Evolutionary conservation across 192 early-diverging fungal species (phyloP).

Genomic region (Podila verticillata): DNA sequence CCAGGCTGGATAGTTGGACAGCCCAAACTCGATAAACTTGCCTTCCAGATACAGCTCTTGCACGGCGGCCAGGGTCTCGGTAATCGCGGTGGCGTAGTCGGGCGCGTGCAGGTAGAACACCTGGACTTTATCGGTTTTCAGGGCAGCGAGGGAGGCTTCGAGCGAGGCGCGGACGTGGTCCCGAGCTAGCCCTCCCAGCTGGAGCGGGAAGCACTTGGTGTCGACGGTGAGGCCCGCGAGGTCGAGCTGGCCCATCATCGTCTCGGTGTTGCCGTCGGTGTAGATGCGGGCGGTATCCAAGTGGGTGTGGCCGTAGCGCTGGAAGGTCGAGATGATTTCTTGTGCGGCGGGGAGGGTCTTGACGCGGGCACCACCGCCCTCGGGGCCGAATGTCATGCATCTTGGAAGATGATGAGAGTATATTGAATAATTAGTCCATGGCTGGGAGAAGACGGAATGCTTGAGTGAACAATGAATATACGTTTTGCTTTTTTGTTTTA

Average conservation of each 20-base stretch:
- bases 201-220: slow-evolving; percentile 33
- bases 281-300: slow-evolving; percentile 59
- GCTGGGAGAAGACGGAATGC: neutral
- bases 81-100: slow-evolving; percentile 65
- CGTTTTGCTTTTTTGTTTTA: neutral
- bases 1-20: slow-evolving; percentile 52
- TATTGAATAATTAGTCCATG: neutral
- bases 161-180: slow-evolving; percentile 43
- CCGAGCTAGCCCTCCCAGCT: slow-evolving; percentile 50
- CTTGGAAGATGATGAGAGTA: neutral
- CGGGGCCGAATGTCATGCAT: slow-evolving; percentile 48
- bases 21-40: slow-evolving; percentile 55
- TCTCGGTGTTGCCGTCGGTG: slow-evolving; percentile 64
- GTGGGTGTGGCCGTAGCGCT: slow-evolving; percentile 17
- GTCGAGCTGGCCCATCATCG: slow-evolving; percentile 41
- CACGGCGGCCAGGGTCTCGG: slow-evolving; percentile 63
- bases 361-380: slow-evolving; percentile 43
- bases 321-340: slow-evolving; percentile 27
- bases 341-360: slow-evolving; percentile 35
- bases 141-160: slow-evolving; percentile 56
- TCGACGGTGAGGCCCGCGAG: slow-evolving; percentile 30
- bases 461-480: neutral
- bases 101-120: slow-evolving; percentile 77
- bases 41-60: slow-evolving; percentile 66
- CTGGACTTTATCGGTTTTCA: slow-evolving; percentile 61